Percentiles rank a stretch among this genome's conserved stretches.
phyloP scores from a whole-genome alignment of 305 asterid species.

The Rubia occidens region DNA sequence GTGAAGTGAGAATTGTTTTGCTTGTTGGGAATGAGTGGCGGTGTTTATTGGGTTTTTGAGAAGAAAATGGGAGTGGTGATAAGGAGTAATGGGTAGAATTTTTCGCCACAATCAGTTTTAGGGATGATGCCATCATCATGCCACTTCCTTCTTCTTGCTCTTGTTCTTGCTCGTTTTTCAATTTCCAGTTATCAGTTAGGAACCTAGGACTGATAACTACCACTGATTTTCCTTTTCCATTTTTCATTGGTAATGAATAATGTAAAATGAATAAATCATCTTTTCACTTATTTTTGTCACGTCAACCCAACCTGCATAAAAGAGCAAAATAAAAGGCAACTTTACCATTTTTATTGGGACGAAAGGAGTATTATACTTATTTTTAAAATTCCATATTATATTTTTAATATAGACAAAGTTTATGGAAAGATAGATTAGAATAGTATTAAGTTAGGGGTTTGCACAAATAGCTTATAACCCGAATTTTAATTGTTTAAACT shows the following conservation, averaged over 20 bases:
- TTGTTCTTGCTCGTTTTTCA: background rate
- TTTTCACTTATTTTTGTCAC: no score
- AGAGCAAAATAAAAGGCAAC: no score
- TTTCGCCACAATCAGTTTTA: background rate
- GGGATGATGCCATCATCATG: slow-evolving; percentile 6
- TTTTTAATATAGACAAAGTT: no score
- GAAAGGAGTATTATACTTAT: no score
- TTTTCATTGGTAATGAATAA: background rate
- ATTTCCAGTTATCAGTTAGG: background rate
- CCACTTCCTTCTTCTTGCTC: background rate
- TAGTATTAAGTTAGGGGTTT: no score
- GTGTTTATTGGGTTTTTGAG: background rate
- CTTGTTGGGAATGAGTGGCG: slow-evolving; percentile 10
- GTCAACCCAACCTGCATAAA: no score
- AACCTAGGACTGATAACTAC: background rate
- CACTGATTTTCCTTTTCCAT: background rate
- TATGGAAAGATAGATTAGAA: no score
- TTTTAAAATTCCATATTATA: no score
- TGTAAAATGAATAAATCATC: no score
- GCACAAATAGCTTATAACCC: no score
- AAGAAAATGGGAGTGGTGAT: background rate
- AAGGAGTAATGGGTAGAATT: background rate
- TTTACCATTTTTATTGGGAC: no score
- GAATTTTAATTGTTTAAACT: no score
- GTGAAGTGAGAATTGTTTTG: slow-evolving; percentile 10